Base-by-base conservation (phyloP, 208 protist genomes). In the Hexamita inflata region DNA sequence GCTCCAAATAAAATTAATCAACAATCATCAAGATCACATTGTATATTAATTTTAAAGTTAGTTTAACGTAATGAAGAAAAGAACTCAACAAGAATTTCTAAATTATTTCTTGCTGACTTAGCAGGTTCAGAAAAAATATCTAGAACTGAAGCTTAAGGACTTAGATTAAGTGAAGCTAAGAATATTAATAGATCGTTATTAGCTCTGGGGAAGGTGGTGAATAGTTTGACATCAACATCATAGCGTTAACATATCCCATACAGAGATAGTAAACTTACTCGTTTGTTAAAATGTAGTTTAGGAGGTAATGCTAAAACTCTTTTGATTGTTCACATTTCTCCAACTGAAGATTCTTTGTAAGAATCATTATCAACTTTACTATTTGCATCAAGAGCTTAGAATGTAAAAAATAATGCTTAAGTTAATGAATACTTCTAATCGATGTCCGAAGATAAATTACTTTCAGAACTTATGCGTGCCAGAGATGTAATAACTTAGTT, bases 191-290 rank as follows among this genome's bases (percentile, higher is more conserved):
- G 24, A 34, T 68, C 58, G 13, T 35, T 80, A 30, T 41, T 38
- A 26, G 64, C 78, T 2, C 39, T 81, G n/a, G 78, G 78, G 28
- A 53, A 59, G 0, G 19, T 1, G n/a, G 75, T 81, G n/a, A n/a
- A n/a, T n/a, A n/a, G n/a, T n/a, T n/a, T n/a, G n/a, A n/a, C n/a
- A n/a, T n/a, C n/a, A n/a, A n/a, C n/a, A n/a, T n/a, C n/a, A n/a
- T n/a, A n/a, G n/a, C n/a, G n/a, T 1, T 1, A 45, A n/a, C 79
- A 82, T 35, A 80, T 83, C 42, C 81, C 81, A 19, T 83, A 77
- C 77, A 85, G 91, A 53, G 89, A 94, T 78, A 90, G 87, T 39
- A 92, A 92, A 80, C 83, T 94, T 30, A 94, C 91, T 1, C 87
- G 89, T 76, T 90, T 94, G 60, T 81, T 94, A 59, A 74, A 86